Conservation (phyloP, 352 stramenopile species). For the Pythium phragmiticola region DNA sequence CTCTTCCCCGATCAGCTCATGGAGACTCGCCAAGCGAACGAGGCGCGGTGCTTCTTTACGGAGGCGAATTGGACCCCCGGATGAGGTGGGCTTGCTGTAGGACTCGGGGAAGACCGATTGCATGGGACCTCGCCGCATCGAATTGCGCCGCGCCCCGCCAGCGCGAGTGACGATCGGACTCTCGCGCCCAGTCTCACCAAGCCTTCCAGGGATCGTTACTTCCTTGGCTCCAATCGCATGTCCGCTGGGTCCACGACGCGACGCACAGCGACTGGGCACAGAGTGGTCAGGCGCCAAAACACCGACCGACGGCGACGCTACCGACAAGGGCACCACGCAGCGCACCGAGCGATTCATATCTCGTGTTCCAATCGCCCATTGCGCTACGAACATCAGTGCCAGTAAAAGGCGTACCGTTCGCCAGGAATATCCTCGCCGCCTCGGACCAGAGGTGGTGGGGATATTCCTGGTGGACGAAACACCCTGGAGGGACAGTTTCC, state of each 20-base stretch:
- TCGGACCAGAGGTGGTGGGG: no score
- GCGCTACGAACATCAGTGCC: no score
- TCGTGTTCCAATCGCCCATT: no score
- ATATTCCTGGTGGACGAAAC: no score
- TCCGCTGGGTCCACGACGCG: background rate
- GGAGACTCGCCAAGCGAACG: slow-evolving; percentile 2
- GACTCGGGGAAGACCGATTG: slow-evolving; percentile 7
- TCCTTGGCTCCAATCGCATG: background rate
- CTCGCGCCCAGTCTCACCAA: background rate
- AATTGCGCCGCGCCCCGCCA: background rate
- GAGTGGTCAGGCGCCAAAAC: background rate
- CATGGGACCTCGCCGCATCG: background rate
- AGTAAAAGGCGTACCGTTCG: no score
- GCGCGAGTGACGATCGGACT: background rate
- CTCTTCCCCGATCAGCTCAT: slow-evolving; percentile 15
- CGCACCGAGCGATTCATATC: slow-evolving; percentile 4
- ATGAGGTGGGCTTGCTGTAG: background rate
- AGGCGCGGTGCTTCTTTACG: background rate
- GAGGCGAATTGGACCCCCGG: no score
- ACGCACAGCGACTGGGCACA: background rate
- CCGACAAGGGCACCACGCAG: background rate
- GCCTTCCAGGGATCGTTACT: background rate
- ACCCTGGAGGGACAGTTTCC: no score
- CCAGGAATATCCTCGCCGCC: no score
- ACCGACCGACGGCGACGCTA: background rate